These are phyloP conservation scores for Saturnispora sanitii DNA, from an alignment of 805 yeast species.

Conservation along the genomic window DNA sequence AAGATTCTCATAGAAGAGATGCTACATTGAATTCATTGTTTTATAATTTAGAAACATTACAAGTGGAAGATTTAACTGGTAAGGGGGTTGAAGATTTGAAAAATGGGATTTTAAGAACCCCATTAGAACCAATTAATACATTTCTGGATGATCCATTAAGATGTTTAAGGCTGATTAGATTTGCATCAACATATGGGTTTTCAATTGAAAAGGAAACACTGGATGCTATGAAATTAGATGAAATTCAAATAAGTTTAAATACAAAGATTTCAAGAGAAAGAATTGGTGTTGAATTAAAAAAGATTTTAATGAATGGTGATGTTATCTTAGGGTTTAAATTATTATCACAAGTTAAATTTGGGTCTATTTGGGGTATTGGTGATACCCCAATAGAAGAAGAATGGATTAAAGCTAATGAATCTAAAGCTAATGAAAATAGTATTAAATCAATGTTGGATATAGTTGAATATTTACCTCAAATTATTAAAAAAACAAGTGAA, in stretches of 20 bases:
- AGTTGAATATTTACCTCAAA: conserved; percentile 12
- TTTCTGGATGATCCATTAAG: conserved; percentile 92
- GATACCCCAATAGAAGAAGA: conserved; percentile 17
- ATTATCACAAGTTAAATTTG: conserved; percentile 45
- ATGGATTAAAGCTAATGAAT: conserved; percentile 13
- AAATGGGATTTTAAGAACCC: conserved; percentile 72
- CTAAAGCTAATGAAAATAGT: conserved; percentile 10
- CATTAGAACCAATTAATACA: conserved; percentile 75
- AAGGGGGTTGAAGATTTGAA: conserved; percentile 64
- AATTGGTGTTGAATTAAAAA: conserved; percentile 75
- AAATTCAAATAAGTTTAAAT: conserved; percentile 48
- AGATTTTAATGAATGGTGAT: conserved; percentile 56
- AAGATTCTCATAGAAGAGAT: conserved; percentile 89
- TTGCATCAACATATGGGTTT: conserved; percentile 73
- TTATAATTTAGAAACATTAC: conserved; percentile 59
- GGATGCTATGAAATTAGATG: conserved; percentile 52
- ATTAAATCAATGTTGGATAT: conserved; percentile 16
- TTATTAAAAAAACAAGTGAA: conserved; percentile 5
- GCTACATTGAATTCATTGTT: conserved; percentile 92
- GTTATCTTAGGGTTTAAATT: conserved; percentile 56
- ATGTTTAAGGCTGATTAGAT: conserved; percentile 74
- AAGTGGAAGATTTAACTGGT: conserved; percentile 79
- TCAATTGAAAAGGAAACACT: conserved; percentile 47
- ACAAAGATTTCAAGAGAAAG: conserved; percentile 83
- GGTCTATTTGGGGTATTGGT: conserved; percentile 45